Evolutionary conservation across 176 grass and related monocot species (phyloP).

Genomic region (Oryza rufipogon): DNA sequence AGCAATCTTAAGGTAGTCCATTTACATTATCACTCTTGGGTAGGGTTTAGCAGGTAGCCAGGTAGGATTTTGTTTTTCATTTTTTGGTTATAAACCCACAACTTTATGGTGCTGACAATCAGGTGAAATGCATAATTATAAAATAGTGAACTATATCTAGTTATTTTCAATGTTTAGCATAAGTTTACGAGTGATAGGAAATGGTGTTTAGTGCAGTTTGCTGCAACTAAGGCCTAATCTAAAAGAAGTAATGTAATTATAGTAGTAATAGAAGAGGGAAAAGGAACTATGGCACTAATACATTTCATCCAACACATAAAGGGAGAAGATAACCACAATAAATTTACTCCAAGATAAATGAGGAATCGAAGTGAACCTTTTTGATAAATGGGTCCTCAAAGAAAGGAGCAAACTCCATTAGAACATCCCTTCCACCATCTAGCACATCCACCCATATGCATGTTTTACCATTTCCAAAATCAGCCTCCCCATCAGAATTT

Average conservation of each 20-base stretch:
- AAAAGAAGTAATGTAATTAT: not conserved
- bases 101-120: not conserved
- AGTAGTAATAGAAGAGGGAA: not conserved
- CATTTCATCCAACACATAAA: constrained; percentile 23
- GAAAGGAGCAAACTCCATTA: constrained; percentile 82
- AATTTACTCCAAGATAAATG: constrained; percentile 22
- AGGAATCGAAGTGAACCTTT: constrained; percentile 59
- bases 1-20: not conserved
- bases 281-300: not conserved
- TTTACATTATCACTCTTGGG: not conserved
- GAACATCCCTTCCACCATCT: constrained; percentile 71
- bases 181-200: constrained; percentile 14
- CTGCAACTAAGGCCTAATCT: not conserved
- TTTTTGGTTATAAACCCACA: constrained; percentile 12
- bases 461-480: constrained; percentile 91
- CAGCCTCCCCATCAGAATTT: constrained; percentile 55
- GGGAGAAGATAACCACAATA: constrained; percentile 5
- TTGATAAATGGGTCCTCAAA: constrained; percentile 84
- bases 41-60: not conserved
- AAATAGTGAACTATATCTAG: constrained; percentile 13
- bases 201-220: not conserved
- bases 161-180: constrained; percentile 23
- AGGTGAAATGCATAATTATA: constrained; percentile 13
- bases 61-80: not conserved
- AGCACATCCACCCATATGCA: constrained; percentile 97